phyloP scores from a whole-genome alignment of 352 stramenopile species.

The Thraustochytrium sp. region DNA sequence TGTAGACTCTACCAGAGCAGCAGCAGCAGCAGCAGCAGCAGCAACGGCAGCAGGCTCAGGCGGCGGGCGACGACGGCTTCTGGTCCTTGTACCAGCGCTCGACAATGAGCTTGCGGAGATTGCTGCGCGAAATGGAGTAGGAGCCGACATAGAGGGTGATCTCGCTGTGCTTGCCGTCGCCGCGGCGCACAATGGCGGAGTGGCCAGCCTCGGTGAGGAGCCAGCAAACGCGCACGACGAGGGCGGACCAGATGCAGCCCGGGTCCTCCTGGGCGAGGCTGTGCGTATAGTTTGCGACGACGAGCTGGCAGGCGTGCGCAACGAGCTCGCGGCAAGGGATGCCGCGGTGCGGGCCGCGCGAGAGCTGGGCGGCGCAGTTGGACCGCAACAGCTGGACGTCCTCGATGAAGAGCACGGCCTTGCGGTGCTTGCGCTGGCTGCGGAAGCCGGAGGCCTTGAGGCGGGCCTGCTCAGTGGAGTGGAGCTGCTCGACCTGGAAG shows the following conservation, averaged over 20 bases:
- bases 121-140: neutral
- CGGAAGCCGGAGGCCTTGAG: neutral
- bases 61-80: no score
- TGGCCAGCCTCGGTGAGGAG: neutral
- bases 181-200: neutral
- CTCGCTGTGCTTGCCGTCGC: slow-evolving; percentile 25
- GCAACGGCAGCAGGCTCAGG: no score
- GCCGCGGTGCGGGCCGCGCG: neutral
- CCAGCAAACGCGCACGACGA: slow-evolving; percentile 2
- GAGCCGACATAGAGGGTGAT: slow-evolving; percentile 4
- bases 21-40: no score
- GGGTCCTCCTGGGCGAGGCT: neutral
- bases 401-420: neutral
- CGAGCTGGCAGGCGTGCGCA: neutral
- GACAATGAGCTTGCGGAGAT: slow-evolving; percentile 11
- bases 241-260: slow-evolving; percentile 3
- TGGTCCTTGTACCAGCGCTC: slow-evolving; percentile 2
- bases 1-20: no score
- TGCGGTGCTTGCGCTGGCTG: slow-evolving; percentile 16
- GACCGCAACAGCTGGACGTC: neutral
- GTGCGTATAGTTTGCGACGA: neutral
- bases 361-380: neutral
- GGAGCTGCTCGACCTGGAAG: neutral
- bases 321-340: neutral
- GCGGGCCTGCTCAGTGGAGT: neutral